Evolutionary conservation across 2,329 filamentous ascomycete species (phyloP).

Genomic region (Colletotrichum costaricense): DNA sequence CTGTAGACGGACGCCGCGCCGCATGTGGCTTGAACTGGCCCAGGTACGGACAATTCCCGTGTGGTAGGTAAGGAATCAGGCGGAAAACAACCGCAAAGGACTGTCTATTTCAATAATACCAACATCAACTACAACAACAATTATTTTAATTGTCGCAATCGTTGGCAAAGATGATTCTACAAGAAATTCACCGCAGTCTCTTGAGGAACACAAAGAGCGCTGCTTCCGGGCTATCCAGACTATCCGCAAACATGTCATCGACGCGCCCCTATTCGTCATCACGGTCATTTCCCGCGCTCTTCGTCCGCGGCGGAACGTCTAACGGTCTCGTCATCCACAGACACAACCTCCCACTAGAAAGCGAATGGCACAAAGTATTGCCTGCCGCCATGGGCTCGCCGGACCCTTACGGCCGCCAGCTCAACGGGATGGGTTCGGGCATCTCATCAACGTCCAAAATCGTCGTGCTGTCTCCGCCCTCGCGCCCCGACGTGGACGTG

Average conservation of each 20-base stretch:
- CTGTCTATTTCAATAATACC: neutral
- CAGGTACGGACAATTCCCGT: neutral
- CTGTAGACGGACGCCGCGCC: neutral
- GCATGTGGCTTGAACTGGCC: neutral
- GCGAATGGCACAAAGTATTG: conserved; percentile 45
- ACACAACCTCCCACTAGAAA: conserved; percentile 47
- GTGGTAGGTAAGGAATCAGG: neutral
- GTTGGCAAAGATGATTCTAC: neutral
- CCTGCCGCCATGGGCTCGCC: conserved; percentile 45
- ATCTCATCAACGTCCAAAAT: conserved; percentile 59
- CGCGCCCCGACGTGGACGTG: conserved; percentile 58
- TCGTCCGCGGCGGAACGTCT: conserved; percentile 48
- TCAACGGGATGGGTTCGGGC: conserved; percentile 33
- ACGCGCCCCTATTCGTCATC: neutral
- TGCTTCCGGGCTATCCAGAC: neutral
- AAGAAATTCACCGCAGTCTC: neutral
- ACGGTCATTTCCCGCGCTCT: conserved; percentile 50
- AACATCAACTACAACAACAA: neutral
- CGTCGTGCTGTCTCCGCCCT: conserved; percentile 62
- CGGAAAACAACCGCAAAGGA: neutral
- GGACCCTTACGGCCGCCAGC: conserved; percentile 36
- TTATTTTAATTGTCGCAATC: neutral
- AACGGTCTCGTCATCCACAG: conserved; percentile 47
- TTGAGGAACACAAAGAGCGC: neutral
- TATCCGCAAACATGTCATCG: neutral